These are phyloP conservation scores for Nepenthes gracilis DNA, from an alignment of 148 eudicot genomes.

Conservation along the genomic window DNA sequence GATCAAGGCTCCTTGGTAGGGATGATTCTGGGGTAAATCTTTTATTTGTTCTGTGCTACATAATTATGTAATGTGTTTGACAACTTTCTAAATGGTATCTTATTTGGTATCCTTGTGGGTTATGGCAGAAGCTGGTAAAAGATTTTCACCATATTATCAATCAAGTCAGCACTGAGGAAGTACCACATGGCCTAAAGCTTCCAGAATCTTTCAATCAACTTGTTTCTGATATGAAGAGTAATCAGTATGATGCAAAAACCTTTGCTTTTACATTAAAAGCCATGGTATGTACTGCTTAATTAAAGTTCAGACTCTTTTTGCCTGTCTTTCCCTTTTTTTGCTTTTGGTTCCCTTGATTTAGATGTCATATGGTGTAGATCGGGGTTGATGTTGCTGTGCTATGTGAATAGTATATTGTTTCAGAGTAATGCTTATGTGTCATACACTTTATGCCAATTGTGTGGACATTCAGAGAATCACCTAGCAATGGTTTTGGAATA, in stretches of 20 bases:
- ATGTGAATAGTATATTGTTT: too few relatives aligned
- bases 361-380: neutral
- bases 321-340: neutral
- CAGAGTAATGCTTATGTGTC: too few relatives aligned
- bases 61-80: neutral
- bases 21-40: constrained; percentile 77
- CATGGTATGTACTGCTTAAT: constrained; percentile 47
- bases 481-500: too few relatives aligned
- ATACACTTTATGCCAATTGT: too few relatives aligned
- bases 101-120: constrained; percentile 9
- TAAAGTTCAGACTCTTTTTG: neutral
- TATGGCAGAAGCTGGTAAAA: constrained; percentile 66
- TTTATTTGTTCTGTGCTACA: constrained; percentile 4
- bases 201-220: constrained; percentile 78
- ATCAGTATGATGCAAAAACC: constrained; percentile 65
- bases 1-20: constrained; percentile 79
- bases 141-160: constrained; percentile 75
- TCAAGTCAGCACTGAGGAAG: constrained; percentile 67
- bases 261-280: constrained; percentile 82
- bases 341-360: neutral
- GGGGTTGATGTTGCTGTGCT: neutral
- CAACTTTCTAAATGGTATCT: neutral
- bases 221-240: constrained; percentile 76
- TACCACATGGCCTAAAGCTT: constrained; percentile 60
- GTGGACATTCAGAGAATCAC: too few relatives aligned